A percentile compares a stretch with the other conserved stretches of the same genome.
Evolutionary conservation across 176 grass and related monocot genomes (phyloP).

Genomic region (Avena atlantica): DNA sequence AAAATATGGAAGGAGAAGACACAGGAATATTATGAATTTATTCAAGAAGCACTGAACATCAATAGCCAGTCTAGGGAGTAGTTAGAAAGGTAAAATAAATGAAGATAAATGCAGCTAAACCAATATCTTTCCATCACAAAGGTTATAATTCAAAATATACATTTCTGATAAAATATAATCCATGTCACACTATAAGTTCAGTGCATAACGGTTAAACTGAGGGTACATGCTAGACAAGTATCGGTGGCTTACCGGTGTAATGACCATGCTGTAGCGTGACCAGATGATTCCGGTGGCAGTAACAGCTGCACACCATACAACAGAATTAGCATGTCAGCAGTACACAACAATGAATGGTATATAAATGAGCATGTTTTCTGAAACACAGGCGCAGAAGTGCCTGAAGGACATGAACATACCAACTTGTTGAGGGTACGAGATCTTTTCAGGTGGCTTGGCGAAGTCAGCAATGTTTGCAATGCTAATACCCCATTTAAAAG

Average conservation of each 20-base stretch:
- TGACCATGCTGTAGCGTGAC: slow-evolving; percentile 73
- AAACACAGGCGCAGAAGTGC: not conserved
- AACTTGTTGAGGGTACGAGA: slow-evolving; percentile 93
- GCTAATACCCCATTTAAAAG: slow-evolving; percentile 97
- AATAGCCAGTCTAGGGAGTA: not conserved
- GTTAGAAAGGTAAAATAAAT: slow-evolving; percentile 3
- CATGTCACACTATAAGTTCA: not conserved
- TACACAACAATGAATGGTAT: not conserved
- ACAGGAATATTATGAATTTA: not conserved
- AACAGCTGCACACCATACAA: slow-evolving; percentile 61
- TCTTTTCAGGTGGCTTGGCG: slow-evolving; percentile 86
- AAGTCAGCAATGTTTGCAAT: slow-evolving; percentile 96
- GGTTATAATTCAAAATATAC: not conserved
- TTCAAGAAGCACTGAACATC: not conserved
- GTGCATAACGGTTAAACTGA: not conserved
- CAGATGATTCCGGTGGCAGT: slow-evolving; percentile 67
- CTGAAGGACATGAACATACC: slow-evolving; percentile 51
- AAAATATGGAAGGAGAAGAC: not conserved
- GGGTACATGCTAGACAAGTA: slow-evolving; percentile 12
- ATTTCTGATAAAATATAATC: slow-evolving; percentile 23
- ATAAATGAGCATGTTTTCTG: not conserved
- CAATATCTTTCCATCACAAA: not conserved
- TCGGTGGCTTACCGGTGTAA: slow-evolving; percentile 60
- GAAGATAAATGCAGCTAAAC: slow-evolving; percentile 13
- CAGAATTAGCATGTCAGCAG: slow-evolving; percentile 10